Evolutionary conservation across 2,329 filamentous ascomycete species (phyloP).

Genomic region (Ceratocystis lukuohia): DNA sequence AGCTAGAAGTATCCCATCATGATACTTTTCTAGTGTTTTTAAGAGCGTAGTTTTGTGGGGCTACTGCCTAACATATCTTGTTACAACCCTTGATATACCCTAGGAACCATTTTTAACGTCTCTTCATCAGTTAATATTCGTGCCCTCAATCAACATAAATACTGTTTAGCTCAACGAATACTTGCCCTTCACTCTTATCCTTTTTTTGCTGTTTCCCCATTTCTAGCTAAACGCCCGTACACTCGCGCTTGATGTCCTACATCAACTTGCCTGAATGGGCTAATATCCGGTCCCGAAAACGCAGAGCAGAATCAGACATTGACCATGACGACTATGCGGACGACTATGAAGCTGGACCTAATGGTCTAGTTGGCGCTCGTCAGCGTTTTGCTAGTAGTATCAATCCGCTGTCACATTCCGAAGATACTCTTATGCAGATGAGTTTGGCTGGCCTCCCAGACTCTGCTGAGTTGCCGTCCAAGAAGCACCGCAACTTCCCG

Average conservation of each 20-base stretch:
- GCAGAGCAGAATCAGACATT: conserved; percentile 1
- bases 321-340: conserved; percentile 7
- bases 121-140: background rate
- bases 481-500: conserved; percentile 31
- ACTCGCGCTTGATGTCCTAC: background rate
- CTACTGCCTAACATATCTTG: background rate
- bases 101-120: conserved; percentile 2
- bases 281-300: conserved; percentile 12
- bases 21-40: background rate
- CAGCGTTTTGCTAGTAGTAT: conserved; percentile 24
- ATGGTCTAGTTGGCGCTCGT: conserved; percentile 1
- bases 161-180: background rate
- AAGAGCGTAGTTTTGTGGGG: background rate
- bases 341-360: background rate
- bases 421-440: conserved; percentile 36
- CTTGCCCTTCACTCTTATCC: background rate
- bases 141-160: background rate
- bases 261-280: conserved; percentile 16
- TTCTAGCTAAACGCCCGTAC: background rate
- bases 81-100: conserved; percentile 4
- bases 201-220: background rate
- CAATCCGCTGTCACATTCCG: conserved; percentile 39
- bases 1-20: background rate
- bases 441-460: conserved; percentile 35
- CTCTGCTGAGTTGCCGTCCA: conserved; percentile 31